A percentile compares a stretch with the other conserved stretches of the same genome.
Conservation (phyloP, 148 eudicot species). For the Talinum fruticosum region DNA sequence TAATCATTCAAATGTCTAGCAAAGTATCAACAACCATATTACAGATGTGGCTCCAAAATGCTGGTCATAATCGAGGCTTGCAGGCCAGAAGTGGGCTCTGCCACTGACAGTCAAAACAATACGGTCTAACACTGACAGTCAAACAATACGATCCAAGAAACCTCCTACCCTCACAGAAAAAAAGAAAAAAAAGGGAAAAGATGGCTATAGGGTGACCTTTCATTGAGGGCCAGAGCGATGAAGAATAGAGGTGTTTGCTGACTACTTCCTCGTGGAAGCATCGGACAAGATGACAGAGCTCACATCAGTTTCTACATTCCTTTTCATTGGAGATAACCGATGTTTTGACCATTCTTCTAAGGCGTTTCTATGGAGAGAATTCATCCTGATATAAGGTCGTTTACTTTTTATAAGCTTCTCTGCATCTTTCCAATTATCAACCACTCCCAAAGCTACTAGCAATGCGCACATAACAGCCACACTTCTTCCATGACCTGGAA, state of each 20-base stretch:
- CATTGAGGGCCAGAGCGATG: not conserved
- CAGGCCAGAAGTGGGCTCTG: no score
- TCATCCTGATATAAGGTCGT: conserved; percentile 75
- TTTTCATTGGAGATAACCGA: conserved; percentile 54
- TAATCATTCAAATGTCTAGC: no score
- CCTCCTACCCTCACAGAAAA: no score
- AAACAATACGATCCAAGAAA: no score
- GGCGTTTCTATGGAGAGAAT: conserved; percentile 70
- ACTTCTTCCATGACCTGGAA: conserved; percentile 87
- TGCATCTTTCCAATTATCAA: conserved; percentile 86
- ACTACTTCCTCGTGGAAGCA: conserved; percentile 24
- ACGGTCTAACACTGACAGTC: no score
- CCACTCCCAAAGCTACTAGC: conserved; percentile 72
- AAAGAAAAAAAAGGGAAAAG: no score
- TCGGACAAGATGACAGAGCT: conserved; percentile 31
- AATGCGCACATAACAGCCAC: conserved; percentile 87
- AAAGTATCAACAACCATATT: no score
- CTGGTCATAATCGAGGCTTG: no score
- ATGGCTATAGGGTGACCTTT: no score
- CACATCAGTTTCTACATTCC: conserved; percentile 8
- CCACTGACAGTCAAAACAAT: no score
- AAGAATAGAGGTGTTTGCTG: not conserved
- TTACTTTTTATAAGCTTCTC: conserved; percentile 61
- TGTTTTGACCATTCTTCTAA: conserved; percentile 89
- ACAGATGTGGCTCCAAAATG: no score